Percentiles rank a stretch among this genome's conserved stretches.
Conservation (phyloP, 1,284 basidiomycete genomes). For the Austroboletus novae-zelandiae region DNA sequence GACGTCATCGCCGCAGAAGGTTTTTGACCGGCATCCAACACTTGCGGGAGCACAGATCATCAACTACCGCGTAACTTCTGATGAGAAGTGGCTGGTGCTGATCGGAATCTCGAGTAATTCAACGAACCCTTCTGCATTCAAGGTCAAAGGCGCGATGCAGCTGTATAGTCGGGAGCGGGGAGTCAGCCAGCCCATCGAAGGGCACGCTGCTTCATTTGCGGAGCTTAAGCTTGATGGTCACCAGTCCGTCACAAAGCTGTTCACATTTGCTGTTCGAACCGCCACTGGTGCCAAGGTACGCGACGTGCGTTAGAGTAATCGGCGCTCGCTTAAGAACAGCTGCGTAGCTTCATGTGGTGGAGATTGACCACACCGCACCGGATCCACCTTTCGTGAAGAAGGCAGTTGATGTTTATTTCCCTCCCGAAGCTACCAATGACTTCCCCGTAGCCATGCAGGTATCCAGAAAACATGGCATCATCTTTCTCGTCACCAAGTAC, state of each 20-base stretch:
- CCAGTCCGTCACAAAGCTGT: constrained; percentile 84
- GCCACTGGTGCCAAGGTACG: constrained; percentile 94
- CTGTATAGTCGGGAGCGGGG: constrained; percentile 88
- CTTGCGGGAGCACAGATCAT: constrained; percentile 96
- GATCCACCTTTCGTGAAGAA: constrained; percentile 98
- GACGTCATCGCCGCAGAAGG: constrained; percentile 79
- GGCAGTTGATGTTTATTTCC: constrained; percentile 99
- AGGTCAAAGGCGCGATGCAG: constrained; percentile 97
- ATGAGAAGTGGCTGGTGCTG: constrained; percentile 97
- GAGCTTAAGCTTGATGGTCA: constrained; percentile 89
- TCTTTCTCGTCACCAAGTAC: constrained; percentile 98
- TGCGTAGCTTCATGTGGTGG: constrained; percentile 90
- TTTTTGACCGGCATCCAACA: constrained; percentile 97
- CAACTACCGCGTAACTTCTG: constrained; percentile 91
- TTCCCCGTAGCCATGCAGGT: constrained; percentile 99
- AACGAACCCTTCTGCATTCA: constrained; percentile 91
- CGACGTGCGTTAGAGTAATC: constrained; percentile 9
- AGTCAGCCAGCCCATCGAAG: constrained; percentile 99
- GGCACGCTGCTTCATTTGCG: constrained; percentile 96
- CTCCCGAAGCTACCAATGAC: constrained; percentile 96
- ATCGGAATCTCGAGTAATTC: constrained; percentile 96
- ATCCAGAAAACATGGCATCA: constrained; percentile 94
- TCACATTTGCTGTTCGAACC: constrained; percentile 94
- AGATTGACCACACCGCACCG: constrained; percentile 96
- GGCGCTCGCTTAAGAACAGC: constrained; percentile 12